Percentiles rank a stretch among this genome's conserved stretches.
These are phyloP conservation scores for Tilletia caries DNA, from an alignment of 1,284 basidiomycete species.

Conservation along the genomic window DNA sequence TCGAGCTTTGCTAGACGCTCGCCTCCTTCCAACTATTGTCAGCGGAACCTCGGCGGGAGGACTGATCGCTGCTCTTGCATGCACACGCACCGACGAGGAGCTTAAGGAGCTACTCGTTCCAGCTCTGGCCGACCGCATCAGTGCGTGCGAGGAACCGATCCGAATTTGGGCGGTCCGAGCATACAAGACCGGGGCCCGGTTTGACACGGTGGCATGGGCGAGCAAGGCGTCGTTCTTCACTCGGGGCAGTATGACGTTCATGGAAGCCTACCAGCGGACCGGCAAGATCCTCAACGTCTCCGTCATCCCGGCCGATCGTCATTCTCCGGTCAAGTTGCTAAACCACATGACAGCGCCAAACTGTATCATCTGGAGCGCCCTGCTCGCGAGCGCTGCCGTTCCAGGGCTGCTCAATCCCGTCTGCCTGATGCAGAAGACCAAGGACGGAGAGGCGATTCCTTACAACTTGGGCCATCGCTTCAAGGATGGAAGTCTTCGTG, in stretches of 20 bases:
- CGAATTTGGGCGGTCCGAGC: slow-evolving; percentile 72
- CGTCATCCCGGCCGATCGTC: slow-evolving; percentile 88
- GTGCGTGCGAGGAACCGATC: slow-evolving; percentile 77
- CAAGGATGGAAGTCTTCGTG: slow-evolving; percentile 56
- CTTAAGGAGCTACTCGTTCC: slow-evolving; percentile 63
- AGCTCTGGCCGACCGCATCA: slow-evolving; percentile 71
- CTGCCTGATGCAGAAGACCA: slow-evolving; percentile 87
- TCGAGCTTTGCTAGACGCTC: slow-evolving; percentile 82
- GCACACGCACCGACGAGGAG: slow-evolving; percentile 87
- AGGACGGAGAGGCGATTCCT: slow-evolving; percentile 75
- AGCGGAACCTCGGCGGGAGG: slow-evolving; percentile 88
- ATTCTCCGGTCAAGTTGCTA: slow-evolving; percentile 83
- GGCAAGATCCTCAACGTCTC: slow-evolving; percentile 86
- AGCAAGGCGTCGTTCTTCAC: slow-evolving; percentile 75
- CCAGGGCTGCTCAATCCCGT: slow-evolving; percentile 59
- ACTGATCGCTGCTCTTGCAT: slow-evolving; percentile 66
- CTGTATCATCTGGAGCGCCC: slow-evolving; percentile 63
- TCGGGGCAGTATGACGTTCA: slow-evolving; percentile 88
- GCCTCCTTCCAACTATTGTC: slow-evolving; percentile 81
- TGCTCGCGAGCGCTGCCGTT: slow-evolving; percentile 50
- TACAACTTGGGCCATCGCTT: slow-evolving; percentile 79
- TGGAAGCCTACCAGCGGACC: slow-evolving; percentile 87
- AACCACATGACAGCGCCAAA: slow-evolving; percentile 96
- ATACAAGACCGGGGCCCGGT: slow-evolving; percentile 83
- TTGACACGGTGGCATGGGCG: slow-evolving; percentile 88